Conservation (phyloP, 1,284 basidiomycete species). For the Ceratobasidium sp. region DNA sequence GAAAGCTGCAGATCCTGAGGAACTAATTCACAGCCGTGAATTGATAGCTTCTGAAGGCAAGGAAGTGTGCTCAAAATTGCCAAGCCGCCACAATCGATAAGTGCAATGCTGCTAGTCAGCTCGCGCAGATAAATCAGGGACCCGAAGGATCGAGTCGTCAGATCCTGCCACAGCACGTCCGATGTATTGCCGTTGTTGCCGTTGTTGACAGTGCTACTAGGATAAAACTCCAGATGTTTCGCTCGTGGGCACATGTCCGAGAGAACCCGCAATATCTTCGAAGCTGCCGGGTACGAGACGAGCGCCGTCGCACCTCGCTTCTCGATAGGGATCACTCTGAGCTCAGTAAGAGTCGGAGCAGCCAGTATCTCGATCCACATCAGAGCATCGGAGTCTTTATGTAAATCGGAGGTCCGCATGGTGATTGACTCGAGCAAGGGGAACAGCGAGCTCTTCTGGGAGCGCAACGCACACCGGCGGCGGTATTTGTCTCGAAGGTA, state of each 20-base stretch:
- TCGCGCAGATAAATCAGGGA: conserved; percentile 1
- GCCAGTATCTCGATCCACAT: conserved; percentile 21
- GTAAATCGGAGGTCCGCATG: conserved; percentile 13
- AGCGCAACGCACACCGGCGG: background rate
- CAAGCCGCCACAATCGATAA: conserved; percentile 5
- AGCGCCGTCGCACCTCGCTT: background rate
- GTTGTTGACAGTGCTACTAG: background rate
- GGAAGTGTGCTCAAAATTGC: background rate
- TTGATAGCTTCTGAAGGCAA: conserved; percentile 2
- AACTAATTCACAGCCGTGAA: background rate
- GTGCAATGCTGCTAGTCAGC: conserved; percentile 4
- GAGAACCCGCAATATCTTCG: background rate
- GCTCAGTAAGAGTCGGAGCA: background rate
- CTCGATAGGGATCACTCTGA: background rate
- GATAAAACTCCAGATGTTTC: conserved; percentile 1
- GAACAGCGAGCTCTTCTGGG: background rate
- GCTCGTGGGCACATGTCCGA: background rate
- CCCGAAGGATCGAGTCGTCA: background rate
- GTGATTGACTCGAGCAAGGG: conserved; percentile 12
- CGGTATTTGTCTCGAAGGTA: conserved; percentile 14
- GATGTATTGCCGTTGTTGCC: background rate
- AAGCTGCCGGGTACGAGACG: conserved; percentile 23
- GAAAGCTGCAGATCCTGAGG: background rate
- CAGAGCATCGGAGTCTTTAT: conserved; percentile 20
- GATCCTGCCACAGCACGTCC: background rate